phyloP scores from a whole-genome alignment of 2,329 filamentous ascomycete species.

The Chaetothyriales sp. region DNA sequence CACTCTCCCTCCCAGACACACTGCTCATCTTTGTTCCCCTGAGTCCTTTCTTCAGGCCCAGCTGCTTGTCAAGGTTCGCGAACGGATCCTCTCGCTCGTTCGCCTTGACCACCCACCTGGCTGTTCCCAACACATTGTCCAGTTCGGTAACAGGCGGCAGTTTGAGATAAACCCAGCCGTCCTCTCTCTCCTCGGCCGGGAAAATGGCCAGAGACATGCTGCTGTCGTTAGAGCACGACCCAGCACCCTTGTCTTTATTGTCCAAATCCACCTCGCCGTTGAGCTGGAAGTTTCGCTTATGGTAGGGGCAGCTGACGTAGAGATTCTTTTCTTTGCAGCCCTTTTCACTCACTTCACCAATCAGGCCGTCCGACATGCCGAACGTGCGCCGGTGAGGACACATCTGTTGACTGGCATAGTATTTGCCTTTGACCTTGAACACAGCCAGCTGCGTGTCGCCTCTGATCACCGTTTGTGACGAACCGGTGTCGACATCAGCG shows the following conservation, averaged over 20 bases:
- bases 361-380: conserved; percentile 70
- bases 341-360: conserved; percentile 46
- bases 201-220: conserved; percentile 72
- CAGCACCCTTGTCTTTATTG: conserved; percentile 32
- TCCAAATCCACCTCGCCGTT: conserved; percentile 35
- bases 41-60: conserved; percentile 32
- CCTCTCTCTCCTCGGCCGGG: conserved; percentile 56
- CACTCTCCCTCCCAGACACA: conserved; percentile 15
- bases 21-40: conserved; percentile 38
- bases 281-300: conserved; percentile 81
- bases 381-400: conserved; percentile 86
- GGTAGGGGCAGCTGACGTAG: conserved; percentile 78
- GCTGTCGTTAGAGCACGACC: conserved; percentile 61
- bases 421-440: conserved; percentile 68
- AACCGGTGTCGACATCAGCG: conserved; percentile 53
- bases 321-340: conserved; percentile 42
- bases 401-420: conserved; percentile 86
- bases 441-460: conserved; percentile 81
- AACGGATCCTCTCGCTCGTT: conserved; percentile 49
- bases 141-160: conserved; percentile 70
- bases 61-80: conserved; percentile 41
- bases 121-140: conserved; percentile 63
- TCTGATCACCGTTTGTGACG: conserved; percentile 65
- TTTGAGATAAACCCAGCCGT: conserved; percentile 67
- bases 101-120: conserved; percentile 64